These are phyloP conservation scores for Dactylellina haptotyla DNA, from an alignment of 2,329 filamentous ascomycete species.

Conservation along the genomic window DNA sequence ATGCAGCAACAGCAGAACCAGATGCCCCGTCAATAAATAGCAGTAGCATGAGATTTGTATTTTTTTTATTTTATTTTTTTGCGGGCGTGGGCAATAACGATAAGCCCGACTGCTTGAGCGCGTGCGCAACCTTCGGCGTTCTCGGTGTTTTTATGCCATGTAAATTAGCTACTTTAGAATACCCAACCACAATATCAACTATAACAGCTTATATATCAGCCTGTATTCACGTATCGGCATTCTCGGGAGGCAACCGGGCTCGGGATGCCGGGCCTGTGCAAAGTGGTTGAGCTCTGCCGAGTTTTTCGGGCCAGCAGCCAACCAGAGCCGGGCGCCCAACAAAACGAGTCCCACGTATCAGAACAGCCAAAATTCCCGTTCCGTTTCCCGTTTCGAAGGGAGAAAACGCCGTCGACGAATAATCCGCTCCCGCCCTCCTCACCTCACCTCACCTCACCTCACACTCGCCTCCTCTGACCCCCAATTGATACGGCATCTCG, in stretches of 20 bases:
- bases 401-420: constrained; percentile 2
- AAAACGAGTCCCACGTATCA: constrained; percentile 53
- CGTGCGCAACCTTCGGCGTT: constrained; percentile 22
- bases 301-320: constrained; percentile 33
- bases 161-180: constrained; percentile 12
- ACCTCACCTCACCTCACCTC: neutral
- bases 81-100: too few relatives aligned
- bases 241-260: constrained; percentile 4
- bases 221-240: constrained; percentile 6
- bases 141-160: constrained; percentile 4
- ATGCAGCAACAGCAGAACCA: constrained; percentile 40
- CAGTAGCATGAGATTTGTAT: neutral
- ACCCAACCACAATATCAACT: constrained; percentile 27
- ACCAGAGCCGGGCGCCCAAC: constrained; percentile 40
- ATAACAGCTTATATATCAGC: neutral
- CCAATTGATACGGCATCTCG: neutral
- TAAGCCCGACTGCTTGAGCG: too few relatives aligned
- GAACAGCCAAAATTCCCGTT: constrained; percentile 29
- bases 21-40: constrained; percentile 14
- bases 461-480: neutral
- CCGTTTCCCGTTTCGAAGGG: constrained; percentile 16
- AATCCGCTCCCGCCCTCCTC: neutral
- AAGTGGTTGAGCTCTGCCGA: constrained; percentile 47
- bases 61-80: too few relatives aligned
- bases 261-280: constrained; percentile 42